Base-by-base conservation (phyloP, 2,329 filamentous ascomycete genomes). In the Xylaria arbuscula region DNA sequence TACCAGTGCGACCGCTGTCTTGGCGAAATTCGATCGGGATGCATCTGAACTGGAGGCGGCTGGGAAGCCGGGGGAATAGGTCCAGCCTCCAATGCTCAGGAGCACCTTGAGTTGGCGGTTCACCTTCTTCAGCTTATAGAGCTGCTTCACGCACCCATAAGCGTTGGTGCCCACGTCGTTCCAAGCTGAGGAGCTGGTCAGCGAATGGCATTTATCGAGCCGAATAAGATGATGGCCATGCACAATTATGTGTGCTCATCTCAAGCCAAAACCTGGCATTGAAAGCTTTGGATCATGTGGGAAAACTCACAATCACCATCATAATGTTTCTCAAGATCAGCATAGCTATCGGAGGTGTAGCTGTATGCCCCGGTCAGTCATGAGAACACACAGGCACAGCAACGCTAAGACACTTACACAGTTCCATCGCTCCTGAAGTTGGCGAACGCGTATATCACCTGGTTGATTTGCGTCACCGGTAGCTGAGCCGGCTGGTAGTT, bases 41-140 rank as follows among this genome's bases (percentile, higher is more conserved):
- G 83, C 80, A 0, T 85, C 84, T 0, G 90, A 91, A 68, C 88
- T 88, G 10, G 90, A 88, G 0, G 90, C 90, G 1, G 83, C 82
- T 0, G 92, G 84, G 77, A 97, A 95, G 78, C 93, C 93, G 73
- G 86, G 82, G 1, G 92, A 93, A 80, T 93, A 96, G 0, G 92
- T 94, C 92, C 92, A 97, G 36, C 94, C 93, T 56, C 94, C 94
- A 71, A 97, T 93, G 56, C 89, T 92, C 3, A 97, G 85, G 24
- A 97, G 83, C 1, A 91, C 85, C 77, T 97, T 97, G 62, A 97
- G 79, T 55, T 93, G 87, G 17, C 93, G 89, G 78, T 97, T 90
- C 66, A 85, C 80, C 78, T 94, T 90, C 81, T 97, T 97, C 51
- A 93, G 83, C 8, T 92, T 81, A 77, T 88, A 93, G 0, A 97